These are phyloP conservation scores for Suhomyces yuchorum DNA, from an alignment of 1,139 yeast species.

Conservation along the genomic window DNA sequence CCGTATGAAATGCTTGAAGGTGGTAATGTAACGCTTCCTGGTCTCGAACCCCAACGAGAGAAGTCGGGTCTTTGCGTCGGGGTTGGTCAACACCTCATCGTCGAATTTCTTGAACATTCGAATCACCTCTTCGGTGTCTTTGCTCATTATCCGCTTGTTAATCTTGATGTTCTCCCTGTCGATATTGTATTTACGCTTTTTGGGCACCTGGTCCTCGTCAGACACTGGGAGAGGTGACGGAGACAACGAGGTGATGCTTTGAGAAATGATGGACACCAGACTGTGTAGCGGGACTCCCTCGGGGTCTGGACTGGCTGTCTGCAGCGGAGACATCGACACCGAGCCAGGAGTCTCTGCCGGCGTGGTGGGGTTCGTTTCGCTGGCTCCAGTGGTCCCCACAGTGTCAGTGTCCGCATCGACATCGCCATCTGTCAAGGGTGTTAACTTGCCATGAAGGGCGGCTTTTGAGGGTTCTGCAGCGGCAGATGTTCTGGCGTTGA, in stretches of 20 bases:
- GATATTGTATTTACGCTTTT: conserved; percentile 16
- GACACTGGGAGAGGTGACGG: conserved; percentile 9
- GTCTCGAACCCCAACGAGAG: conserved; percentile 22
- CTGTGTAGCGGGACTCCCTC: conserved; percentile 3
- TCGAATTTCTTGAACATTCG: conserved; percentile 23
- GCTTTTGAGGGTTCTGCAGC: neutral
- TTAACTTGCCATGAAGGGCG: conserved; percentile 1
- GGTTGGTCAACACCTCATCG: conserved; percentile 21
- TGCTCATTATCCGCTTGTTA: conserved; percentile 23
- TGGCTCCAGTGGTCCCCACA: conserved; percentile 2
- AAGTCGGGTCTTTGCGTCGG: conserved; percentile 21
- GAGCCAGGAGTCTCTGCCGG: conserved; percentile 2
- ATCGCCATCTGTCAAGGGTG: conserved; percentile 5
- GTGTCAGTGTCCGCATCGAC: conserved; percentile 5
- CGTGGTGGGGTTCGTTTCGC: conserved; percentile 11
- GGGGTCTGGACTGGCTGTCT: conserved; percentile 6
- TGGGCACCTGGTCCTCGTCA: conserved; percentile 13
- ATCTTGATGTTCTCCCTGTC: conserved; percentile 21
- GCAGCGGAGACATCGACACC: conserved; percentile 4
- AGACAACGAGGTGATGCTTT: conserved; percentile 13
- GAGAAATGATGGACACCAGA: conserved; percentile 16
- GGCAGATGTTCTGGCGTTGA: neutral
- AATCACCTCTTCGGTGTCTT: conserved; percentile 21
- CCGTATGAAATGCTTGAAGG: conserved; percentile 22
- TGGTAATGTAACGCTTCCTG: conserved; percentile 21